Evolutionary conservation across 2,329 filamentous ascomycete species (phyloP), one percentile per base, ranked within the genome.

Genomic region (Cercospora sp.): DNA sequence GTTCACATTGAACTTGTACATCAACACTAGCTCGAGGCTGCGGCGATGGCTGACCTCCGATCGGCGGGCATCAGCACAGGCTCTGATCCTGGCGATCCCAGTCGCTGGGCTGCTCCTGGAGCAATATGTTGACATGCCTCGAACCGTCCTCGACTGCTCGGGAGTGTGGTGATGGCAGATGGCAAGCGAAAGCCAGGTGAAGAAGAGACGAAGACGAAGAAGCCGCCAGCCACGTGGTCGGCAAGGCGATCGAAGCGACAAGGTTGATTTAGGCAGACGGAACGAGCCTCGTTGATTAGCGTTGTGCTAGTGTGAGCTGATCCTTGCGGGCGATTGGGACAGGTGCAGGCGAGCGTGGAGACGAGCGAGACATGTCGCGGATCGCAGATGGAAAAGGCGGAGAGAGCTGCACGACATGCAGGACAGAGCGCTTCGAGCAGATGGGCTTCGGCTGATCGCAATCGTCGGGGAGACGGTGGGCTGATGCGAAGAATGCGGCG

Each of bases 41-140:
- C 57, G 53, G 51, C 13, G 12, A 26, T 55, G n/a, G 57, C 42
- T 66, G 5, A 66, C 30, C 20, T 42, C 16, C 42, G 57, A 66
- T 13, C 42, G 30, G 28, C 61, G 16, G 10, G 26, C 58, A 8
- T 66, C 64, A 5, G 42, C 58, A 3, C 64, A 61, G 18, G 33
- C 26, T 57, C 33, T 66, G n/a, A 18, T 66, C 8, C 7, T 66
- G 20, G 36, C 23, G 16, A 57, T 61, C 3, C 64, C 64, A 4
- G 26, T 60, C 3, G 13, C 16, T 5, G 30, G 1, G 3, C 26
- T 66, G 20, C 6, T 66, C 40, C 30, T 48, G 42, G 42, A 48
- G 5, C 42, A 48, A 3, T 48, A 16, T 4, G 42, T 48, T 48
- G 42, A 23, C 5, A 18, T 51, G 45, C 45, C 45, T 51, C 45